Evolutionary conservation across 306 rosid genomes (phyloP).

Genomic region (Vachellia pachyceras): DNA sequence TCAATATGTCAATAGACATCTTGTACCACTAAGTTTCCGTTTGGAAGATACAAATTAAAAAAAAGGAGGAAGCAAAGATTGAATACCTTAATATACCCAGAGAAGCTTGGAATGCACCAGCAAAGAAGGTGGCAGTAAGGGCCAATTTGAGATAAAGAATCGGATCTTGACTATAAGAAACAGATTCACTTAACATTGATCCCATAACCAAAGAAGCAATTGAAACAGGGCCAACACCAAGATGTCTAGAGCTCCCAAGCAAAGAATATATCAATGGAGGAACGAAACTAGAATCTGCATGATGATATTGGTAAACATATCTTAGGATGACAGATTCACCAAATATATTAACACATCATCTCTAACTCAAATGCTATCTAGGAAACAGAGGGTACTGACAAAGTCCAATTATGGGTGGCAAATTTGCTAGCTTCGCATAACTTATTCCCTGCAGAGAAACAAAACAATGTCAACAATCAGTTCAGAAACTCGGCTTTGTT

Average conservation of each 20-base stretch:
- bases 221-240: constrained; percentile 95
- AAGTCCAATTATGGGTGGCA: constrained; percentile 94
- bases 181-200: constrained; percentile 78
- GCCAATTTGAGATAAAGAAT: constrained; percentile 81
- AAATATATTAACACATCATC: not conserved
- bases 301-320: not conserved
- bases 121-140: constrained; percentile 90
- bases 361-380: not conserved
- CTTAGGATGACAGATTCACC: not conserved
- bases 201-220: constrained; percentile 98
- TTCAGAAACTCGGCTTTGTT: not conserved
- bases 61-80: not conserved
- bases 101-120: constrained; percentile 88
- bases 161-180: constrained; percentile 63
- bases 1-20: too few relatives aligned
- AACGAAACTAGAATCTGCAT: constrained; percentile 95
- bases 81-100: constrained; percentile 80
- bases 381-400: constrained; percentile 58
- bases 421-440: constrained; percentile 91
- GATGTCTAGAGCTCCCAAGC: constrained; percentile 93
- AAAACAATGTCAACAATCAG: not conserved
- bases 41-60: not conserved
- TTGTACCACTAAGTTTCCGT: too few relatives aligned
- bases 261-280: too few relatives aligned
- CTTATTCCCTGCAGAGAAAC: constrained; percentile 84